These are phyloP conservation scores for Sclerotinia minor DNA, from an alignment of 2,329 filamentous ascomycete genomes.

Conservation along the genomic window DNA sequence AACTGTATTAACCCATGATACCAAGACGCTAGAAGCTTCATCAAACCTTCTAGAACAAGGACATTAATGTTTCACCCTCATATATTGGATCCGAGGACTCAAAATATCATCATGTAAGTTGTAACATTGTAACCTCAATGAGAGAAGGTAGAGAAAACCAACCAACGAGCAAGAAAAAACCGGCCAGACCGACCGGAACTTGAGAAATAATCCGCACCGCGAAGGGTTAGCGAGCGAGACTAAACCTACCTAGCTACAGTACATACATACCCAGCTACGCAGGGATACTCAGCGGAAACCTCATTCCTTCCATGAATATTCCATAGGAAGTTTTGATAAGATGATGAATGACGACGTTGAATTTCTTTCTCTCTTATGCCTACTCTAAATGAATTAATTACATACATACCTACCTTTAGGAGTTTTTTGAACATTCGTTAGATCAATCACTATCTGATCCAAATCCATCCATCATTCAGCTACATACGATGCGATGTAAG, in stretches of 20 bases:
- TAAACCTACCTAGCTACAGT: neutral
- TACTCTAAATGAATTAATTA: neutral
- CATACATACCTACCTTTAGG: no score
- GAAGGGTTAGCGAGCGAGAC: neutral
- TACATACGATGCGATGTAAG: no score
- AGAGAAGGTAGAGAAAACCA: neutral
- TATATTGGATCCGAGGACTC: neutral
- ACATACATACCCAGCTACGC: neutral
- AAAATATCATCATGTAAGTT: conserved; percentile 7
- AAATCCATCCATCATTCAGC: neutral
- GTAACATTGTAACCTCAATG: neutral
- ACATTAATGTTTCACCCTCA: conserved; percentile 21
- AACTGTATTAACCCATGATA: neutral
- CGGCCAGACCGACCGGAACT: conserved; percentile 12
- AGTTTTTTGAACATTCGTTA: neutral
- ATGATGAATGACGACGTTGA: neutral
- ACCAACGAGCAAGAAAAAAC: neutral
- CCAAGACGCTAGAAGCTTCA: conserved; percentile 25
- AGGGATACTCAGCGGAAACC: neutral
- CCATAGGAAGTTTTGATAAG: conserved; percentile 2
- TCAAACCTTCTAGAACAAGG: conserved; percentile 24
- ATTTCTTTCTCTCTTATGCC: neutral
- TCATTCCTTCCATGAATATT: conserved; percentile 1
- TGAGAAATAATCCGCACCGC: conserved; percentile 5
- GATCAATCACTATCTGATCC: neutral